These are phyloP conservation scores for Colletotrichum truncatum DNA, from an alignment of 2,329 filamentous ascomycete genomes.

Conservation along the genomic window DNA sequence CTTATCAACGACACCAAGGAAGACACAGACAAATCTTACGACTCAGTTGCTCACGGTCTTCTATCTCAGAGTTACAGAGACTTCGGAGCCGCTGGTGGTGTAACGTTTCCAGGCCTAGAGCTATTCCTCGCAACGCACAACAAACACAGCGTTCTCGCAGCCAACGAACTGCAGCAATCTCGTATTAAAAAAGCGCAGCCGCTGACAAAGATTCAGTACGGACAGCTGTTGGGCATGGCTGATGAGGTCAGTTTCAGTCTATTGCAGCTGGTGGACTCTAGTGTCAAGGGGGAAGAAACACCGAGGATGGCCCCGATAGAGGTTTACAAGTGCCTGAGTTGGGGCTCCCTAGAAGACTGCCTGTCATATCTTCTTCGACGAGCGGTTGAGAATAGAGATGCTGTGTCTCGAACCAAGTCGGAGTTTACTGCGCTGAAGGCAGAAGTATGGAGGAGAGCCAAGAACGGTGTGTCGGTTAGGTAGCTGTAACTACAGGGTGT, in stretches of 20 bases:
- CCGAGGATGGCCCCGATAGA: not conserved
- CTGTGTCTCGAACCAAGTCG: not conserved
- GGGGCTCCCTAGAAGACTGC: not conserved
- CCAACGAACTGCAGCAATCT: constrained; percentile 67
- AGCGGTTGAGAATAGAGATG: constrained; percentile 5
- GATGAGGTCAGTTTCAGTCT: constrained; percentile 84
- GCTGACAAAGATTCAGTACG: constrained; percentile 49
- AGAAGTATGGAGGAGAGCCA: not conserved
- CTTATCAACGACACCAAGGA: constrained; percentile 78
- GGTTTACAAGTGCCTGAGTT: not conserved
- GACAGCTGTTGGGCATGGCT: constrained; percentile 73
- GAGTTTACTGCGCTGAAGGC: not conserved
- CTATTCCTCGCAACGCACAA: constrained; percentile 90
- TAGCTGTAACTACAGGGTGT: too few relatives aligned
- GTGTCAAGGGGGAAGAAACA: not conserved
- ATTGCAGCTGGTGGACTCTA: constrained; percentile 32
- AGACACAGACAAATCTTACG: constrained; percentile 77
- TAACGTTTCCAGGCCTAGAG: constrained; percentile 63
- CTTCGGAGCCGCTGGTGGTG: constrained; percentile 35
- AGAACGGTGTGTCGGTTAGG: not conserved
- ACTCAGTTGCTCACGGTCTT: constrained; percentile 74
- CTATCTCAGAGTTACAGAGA: constrained; percentile 71
- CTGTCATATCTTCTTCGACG: not conserved
- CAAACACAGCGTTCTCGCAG: constrained; percentile 53
- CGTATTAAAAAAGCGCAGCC: constrained; percentile 56